A percentile compares a stretch with the other conserved stretches of the same genome.
Conservation (phyloP, 331 rosid genomes). For the Malus hybrid region DNA sequence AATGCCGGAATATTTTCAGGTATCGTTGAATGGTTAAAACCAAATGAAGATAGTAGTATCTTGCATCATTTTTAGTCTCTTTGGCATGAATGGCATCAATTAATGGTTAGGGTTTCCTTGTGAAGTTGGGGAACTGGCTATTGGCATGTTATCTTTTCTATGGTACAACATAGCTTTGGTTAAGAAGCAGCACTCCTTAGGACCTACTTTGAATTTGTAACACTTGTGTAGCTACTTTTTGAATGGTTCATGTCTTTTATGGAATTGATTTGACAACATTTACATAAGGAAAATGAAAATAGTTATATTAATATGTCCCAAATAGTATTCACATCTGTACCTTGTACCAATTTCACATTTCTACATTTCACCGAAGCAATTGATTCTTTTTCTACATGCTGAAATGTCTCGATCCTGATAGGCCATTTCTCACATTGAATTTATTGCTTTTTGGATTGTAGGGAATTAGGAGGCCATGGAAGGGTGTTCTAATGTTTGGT, state of each 20-base stretch:
- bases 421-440: slow-evolving; percentile 4
- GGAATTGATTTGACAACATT: background rate
- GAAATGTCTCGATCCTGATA: background rate
- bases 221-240: background rate
- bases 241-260: background rate
- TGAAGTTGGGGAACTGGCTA: background rate
- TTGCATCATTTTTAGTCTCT: background rate
- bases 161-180: background rate
- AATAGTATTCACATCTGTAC: background rate
- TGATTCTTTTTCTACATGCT: background rate
- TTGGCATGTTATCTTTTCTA: background rate
- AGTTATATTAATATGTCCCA: background rate
- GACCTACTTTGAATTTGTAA: background rate
- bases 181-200: background rate
- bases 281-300: background rate
- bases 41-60: background rate
- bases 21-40: slow-evolving; percentile 22
- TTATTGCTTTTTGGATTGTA: slow-evolving; percentile 30
- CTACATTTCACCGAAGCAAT: slow-evolving; percentile 6
- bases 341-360: background rate
- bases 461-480: slow-evolving; percentile 99
- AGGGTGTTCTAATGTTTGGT: slow-evolving; percentile 98
- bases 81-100: background rate
- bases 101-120: background rate
- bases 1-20: slow-evolving; percentile 99